phyloP scores from a whole-genome alignment of 495 filamentous ascomycete species.

The Hyphodiscus hymeniophilus region DNA sequence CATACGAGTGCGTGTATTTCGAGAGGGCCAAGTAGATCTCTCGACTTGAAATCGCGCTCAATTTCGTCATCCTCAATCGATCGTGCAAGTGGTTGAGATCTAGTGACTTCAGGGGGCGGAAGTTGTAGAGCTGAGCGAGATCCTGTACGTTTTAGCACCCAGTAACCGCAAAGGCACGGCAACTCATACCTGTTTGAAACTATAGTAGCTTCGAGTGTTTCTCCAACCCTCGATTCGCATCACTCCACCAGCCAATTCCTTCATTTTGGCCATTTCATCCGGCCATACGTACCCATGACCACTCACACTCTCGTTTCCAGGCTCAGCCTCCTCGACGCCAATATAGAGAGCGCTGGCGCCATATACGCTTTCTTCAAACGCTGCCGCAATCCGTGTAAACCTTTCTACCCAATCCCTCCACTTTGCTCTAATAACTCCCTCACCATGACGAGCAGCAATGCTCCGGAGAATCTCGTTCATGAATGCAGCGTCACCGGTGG shows the following conservation, averaged over 20 bases:
- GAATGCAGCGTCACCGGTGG: slow-evolving; percentile 84
- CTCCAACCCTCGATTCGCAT: slow-evolving; percentile 94
- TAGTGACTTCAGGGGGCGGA: slow-evolving; percentile 70
- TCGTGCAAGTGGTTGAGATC: slow-evolving; percentile 92
- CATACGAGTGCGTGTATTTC: slow-evolving; percentile 69
- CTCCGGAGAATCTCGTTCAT: slow-evolving; percentile 78
- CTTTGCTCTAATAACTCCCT: slow-evolving; percentile 81
- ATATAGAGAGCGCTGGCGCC: slow-evolving; percentile 87
- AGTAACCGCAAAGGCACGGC: background rate
- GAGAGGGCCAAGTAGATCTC: slow-evolving; percentile 77
- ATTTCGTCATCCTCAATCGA: slow-evolving; percentile 68
- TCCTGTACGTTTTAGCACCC: slow-evolving; percentile 35
- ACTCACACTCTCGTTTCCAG: slow-evolving; percentile 42
- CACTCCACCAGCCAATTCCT: slow-evolving; percentile 82
- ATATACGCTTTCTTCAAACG: slow-evolving; percentile 92
- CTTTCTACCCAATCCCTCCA: slow-evolving; percentile 85
- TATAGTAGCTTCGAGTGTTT: slow-evolving; percentile 88
- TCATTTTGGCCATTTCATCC: slow-evolving; percentile 68
- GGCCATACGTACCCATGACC: slow-evolving; percentile 96
- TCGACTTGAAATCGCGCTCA: slow-evolving; percentile 59
- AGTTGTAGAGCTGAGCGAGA: slow-evolving; percentile 50
- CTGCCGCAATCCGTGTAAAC: slow-evolving; percentile 85
- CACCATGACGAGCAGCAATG: slow-evolving; percentile 79
- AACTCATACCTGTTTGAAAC: slow-evolving; percentile 68
- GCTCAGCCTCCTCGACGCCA: slow-evolving; percentile 63